A percentile compares a stretch with the other conserved stretches of the same genome.
Conservation (phyloP, 1,284 basidiomycete species). For the Austropuccinia psidii region DNA sequence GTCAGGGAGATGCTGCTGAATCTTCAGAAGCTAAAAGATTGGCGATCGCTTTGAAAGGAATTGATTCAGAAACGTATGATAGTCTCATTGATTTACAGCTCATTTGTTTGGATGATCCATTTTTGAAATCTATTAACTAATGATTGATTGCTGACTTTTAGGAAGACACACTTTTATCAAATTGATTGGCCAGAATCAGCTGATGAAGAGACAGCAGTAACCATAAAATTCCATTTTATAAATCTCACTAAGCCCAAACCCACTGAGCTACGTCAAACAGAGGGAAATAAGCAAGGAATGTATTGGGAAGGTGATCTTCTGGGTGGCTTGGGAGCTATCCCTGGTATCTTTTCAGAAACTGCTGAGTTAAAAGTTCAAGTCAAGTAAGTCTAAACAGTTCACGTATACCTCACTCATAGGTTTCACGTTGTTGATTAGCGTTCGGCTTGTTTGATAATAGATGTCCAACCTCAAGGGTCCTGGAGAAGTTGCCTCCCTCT, state of each 20-base stretch:
- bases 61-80: conserved; percentile 29
- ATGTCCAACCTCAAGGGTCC: conserved; percentile 18
- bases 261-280: conserved; percentile 1
- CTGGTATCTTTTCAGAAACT: neutral
- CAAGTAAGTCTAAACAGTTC: conserved; percentile 28
- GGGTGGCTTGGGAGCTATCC: conserved; percentile 32
- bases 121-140: no score
- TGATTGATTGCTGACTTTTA: neutral
- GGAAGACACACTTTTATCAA: conserved; percentile 10
- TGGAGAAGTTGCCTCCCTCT: neutral
- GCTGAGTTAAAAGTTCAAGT: conserved; percentile 26
- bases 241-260: conserved; percentile 23
- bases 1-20: conserved; percentile 9
- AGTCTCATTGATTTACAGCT: no score
- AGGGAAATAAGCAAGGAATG: conserved; percentile 22
- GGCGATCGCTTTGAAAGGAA: conserved; percentile 1
- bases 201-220: neutral
- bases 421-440: no score
- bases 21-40: neutral
- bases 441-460: neutral
- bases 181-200: conserved; percentile 20
- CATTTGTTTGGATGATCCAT: no score
- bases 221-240: conserved; percentile 21
- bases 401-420: no score
- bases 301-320: conserved; percentile 36